A percentile compares a stretch with the other conserved stretches of the same genome.
These are phyloP conservation scores for Rhodotorula sp. DNA, from an alignment of 1,284 basidiomycete species.

Conservation along the genomic window DNA sequence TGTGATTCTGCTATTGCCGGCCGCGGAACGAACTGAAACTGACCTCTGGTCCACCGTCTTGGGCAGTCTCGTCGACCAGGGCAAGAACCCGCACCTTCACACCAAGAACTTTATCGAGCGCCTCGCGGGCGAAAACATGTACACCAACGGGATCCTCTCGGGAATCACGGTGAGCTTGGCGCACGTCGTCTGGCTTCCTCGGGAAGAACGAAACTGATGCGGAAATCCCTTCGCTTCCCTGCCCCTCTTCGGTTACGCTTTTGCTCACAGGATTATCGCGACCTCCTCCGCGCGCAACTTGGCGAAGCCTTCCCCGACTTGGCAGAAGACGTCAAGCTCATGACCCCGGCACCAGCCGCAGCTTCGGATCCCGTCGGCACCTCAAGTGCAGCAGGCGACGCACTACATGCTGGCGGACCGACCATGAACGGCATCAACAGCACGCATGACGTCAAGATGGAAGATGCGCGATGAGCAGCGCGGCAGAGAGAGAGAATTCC, in stretches of 20 bases:
- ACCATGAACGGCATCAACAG: neutral
- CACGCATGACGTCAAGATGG: conserved; percentile 11
- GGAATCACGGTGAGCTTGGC: conserved; percentile 60
- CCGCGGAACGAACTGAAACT: too few relatives aligned
- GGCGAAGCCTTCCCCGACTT: conserved; percentile 42
- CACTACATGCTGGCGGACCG: neutral
- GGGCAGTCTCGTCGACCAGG: conserved; percentile 65
- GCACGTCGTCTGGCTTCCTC: neutral
- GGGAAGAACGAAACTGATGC: too few relatives aligned
- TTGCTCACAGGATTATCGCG: conserved; percentile 39
- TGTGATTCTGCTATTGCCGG: too few relatives aligned
- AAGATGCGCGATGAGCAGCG: conserved; percentile 13
- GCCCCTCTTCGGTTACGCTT: too few relatives aligned
- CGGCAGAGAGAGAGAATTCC: too few relatives aligned
- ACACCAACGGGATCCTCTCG: conserved; percentile 80
- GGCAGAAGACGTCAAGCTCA: neutral
- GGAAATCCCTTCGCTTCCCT: neutral
- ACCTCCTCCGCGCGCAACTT: conserved; percentile 36
- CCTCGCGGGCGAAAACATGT: conserved; percentile 78
- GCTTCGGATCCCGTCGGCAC: neutral
- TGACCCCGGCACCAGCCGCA: neutral
- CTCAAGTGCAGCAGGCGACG: too few relatives aligned
- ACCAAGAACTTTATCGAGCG: conserved; percentile 73
- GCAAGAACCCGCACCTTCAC: conserved; percentile 71
- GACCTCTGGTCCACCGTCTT: too few relatives aligned